Evolutionary conservation across 805 yeast species (phyloP).

Genomic region (Candida mattraensis): DNA sequence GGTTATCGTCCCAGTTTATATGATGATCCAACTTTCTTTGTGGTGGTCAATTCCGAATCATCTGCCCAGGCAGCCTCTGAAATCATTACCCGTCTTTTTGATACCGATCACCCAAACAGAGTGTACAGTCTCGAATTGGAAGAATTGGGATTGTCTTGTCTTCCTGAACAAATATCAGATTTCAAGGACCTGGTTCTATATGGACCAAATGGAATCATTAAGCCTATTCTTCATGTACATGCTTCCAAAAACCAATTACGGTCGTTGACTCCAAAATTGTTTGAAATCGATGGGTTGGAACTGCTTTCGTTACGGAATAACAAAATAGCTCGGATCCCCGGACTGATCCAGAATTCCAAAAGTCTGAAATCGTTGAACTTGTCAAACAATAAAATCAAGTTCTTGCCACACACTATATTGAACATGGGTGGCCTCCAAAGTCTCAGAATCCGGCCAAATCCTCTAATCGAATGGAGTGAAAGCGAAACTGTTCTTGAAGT

Average conservation of each 20-base stretch:
- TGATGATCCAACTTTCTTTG: slow-evolving; percentile 36
- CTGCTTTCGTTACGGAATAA: slow-evolving; percentile 56
- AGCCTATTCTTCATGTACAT: slow-evolving; percentile 46
- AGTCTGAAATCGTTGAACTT: slow-evolving; percentile 52
- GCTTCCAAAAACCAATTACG: slow-evolving; percentile 50
- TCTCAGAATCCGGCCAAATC: slow-evolving; percentile 59
- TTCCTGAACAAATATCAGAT: slow-evolving; percentile 62
- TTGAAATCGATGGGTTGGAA: slow-evolving; percentile 48
- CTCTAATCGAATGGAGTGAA: slow-evolving; percentile 32
- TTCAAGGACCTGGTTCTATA: slow-evolving; percentile 53
- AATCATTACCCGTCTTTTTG: slow-evolving; percentile 46
- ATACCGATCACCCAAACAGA: slow-evolving; percentile 34
- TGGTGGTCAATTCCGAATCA: slow-evolving; percentile 23
- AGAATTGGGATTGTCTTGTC: slow-evolving; percentile 42
- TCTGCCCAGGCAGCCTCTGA: slow-evolving; percentile 38
- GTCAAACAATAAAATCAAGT: slow-evolving; percentile 49
- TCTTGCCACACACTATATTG: slow-evolving; percentile 54
- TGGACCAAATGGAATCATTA: slow-evolving; percentile 33
- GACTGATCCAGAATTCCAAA: slow-evolving; percentile 41
- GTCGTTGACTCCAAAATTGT: slow-evolving; percentile 49
- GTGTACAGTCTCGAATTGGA: slow-evolving; percentile 47
- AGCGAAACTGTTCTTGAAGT: slow-evolving; percentile 13
- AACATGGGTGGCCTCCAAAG: slow-evolving; percentile 41
- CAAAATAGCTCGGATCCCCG: slow-evolving; percentile 45
- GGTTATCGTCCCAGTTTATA: slow-evolving; percentile 32